Evolutionary conservation across 2,329 filamentous ascomycete species (phyloP).

Genomic region (Clarireedia homoeocarpa): DNA sequence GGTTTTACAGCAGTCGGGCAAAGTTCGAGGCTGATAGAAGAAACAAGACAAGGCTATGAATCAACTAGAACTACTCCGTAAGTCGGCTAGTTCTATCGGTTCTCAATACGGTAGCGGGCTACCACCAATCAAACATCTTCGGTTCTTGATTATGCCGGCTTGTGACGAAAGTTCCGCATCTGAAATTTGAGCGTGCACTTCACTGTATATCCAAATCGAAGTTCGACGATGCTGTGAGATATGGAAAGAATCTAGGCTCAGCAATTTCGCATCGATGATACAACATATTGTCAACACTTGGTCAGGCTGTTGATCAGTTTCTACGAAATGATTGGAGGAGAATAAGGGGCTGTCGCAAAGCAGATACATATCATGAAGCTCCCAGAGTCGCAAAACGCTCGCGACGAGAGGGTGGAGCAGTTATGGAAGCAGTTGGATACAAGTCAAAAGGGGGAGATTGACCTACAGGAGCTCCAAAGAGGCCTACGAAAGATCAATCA

Average conservation of each 20-base stretch:
- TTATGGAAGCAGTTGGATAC: slow-evolving; percentile 81
- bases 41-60: slow-evolving; percentile 11
- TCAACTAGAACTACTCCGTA: background rate
- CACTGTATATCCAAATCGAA: background rate
- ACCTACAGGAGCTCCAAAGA: slow-evolving; percentile 75
- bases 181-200: slow-evolving; percentile 3
- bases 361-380: slow-evolving; percentile 7
- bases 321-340: slow-evolving; percentile 18
- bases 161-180: slow-evolving; percentile 2
- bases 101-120: background rate
- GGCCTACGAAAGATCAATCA: slow-evolving; percentile 87
- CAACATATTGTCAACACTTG: slow-evolving; percentile 4
- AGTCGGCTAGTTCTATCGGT: background rate
- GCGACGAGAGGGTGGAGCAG: slow-evolving; percentile 72
- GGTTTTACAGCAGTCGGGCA: background rate
- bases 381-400: slow-evolving; percentile 64
- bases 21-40: slow-evolving; percentile 2
- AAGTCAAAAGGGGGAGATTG: slow-evolving; percentile 67
- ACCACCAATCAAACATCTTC: slow-evolving; percentile 8
- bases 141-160: slow-evolving; percentile 4
- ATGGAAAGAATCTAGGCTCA: background rate
- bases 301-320: slow-evolving; percentile 11
- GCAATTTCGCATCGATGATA: slow-evolving; percentile 18
- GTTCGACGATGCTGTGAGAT: slow-evolving; percentile 3
- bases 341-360: slow-evolving; percentile 15